Evolutionary conservation across 2,329 filamentous ascomycete genomes (phyloP).

Genomic region (Purpureocillium lavendulum): DNA sequence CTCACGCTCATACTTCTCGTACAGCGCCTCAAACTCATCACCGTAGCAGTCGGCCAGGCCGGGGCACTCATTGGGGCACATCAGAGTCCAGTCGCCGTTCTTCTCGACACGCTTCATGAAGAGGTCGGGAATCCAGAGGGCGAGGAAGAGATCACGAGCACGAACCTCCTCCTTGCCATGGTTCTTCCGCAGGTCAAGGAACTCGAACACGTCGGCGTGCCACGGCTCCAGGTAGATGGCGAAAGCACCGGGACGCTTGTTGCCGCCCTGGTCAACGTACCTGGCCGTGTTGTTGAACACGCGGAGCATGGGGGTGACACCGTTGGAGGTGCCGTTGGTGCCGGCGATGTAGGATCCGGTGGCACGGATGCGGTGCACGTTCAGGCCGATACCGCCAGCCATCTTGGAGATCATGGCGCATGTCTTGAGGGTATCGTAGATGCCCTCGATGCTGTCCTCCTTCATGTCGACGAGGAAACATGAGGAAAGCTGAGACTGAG

Average conservation of each 20-base stretch:
- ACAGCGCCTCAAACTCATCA: constrained; percentile 92
- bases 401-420: constrained; percentile 99
- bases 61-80: constrained; percentile 95
- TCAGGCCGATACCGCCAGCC: constrained; percentile 94
- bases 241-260: constrained; percentile 97
- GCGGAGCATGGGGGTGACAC: constrained; percentile 93
- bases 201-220: constrained; percentile 97
- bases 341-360: constrained; percentile 97
- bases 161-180: constrained; percentile 98
- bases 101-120: constrained; percentile 99
- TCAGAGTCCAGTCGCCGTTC: constrained; percentile 94
- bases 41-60: constrained; percentile 95
- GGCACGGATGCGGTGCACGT: constrained; percentile 91
- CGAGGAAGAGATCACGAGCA: constrained; percentile 94
- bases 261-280: constrained; percentile 97
- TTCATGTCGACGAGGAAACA: constrained; percentile 99
- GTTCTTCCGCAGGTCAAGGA: constrained; percentile 97
- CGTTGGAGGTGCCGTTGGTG: constrained; percentile 97
- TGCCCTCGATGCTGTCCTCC: constrained; percentile 97
- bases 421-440: constrained; percentile 98
- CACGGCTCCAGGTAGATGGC: constrained; percentile 98
- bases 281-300: constrained; percentile 99
- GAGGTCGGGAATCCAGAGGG: constrained; percentile 95
- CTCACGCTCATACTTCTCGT: constrained; percentile 84
- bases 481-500: constrained; percentile 87